These are phyloP conservation scores for Amanita thiersii DNA, from an alignment of 768 basidiomycete genomes.

Conservation along the genomic window DNA sequence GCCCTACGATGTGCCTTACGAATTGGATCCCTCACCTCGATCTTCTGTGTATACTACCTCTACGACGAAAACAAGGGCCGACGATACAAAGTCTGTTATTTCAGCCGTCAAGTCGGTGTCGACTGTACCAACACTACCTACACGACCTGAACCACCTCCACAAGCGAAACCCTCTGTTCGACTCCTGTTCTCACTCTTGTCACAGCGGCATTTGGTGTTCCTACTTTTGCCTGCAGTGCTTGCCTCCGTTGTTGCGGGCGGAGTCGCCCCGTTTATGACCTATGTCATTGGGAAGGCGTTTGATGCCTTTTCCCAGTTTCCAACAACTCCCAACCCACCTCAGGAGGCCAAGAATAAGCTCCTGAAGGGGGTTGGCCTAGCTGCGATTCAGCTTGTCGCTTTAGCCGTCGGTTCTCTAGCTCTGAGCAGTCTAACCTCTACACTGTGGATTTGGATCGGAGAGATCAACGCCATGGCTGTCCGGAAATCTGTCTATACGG, in stretches of 20 bases:
- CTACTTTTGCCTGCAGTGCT: constrained; percentile 59
- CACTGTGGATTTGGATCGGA: constrained; percentile 82
- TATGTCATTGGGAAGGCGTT: constrained; percentile 72
- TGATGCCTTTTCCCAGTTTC: constrained; percentile 59
- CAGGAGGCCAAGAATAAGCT: constrained; percentile 39
- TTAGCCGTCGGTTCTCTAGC: constrained; percentile 59
- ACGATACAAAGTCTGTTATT: constrained; percentile 12
- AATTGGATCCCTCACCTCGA: constrained; percentile 17
- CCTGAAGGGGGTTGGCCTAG: constrained; percentile 47
- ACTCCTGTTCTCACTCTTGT: constrained; percentile 60
- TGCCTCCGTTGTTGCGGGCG: constrained; percentile 57
- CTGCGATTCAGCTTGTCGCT: constrained; percentile 58
- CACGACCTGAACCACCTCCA: constrained; percentile 3
- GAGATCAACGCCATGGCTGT: constrained; percentile 71
- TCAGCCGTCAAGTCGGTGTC: constrained; percentile 8
- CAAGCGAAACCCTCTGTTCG: constrained; percentile 18
- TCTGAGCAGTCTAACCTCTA: constrained; percentile 67
- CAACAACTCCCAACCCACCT: constrained; percentile 22
- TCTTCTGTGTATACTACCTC: constrained; percentile 15
- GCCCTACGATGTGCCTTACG: constrained; percentile 15
- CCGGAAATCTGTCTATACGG: constrained; percentile 57
- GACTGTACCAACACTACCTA: neutral
- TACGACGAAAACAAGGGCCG: constrained; percentile 2
- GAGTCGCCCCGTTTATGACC: constrained; percentile 84
- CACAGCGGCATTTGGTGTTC: constrained; percentile 44